These are phyloP conservation scores for Conringia planisiliqua DNA, from an alignment of 345 rosid genomes.

Conservation along the genomic window DNA sequence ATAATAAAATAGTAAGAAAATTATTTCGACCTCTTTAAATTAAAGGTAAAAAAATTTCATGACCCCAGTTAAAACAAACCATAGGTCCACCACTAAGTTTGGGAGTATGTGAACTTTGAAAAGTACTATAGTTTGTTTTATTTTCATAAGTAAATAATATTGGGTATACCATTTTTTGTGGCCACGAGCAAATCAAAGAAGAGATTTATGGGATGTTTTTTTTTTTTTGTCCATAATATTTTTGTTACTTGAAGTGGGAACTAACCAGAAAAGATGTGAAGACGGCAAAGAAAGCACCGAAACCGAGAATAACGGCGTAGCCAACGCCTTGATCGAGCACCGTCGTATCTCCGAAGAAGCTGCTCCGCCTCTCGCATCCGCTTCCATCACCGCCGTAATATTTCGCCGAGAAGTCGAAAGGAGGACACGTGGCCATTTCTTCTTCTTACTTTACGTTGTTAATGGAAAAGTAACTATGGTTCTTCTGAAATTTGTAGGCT, in stretches of 20 bases:
- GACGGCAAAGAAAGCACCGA: constrained; percentile 87
- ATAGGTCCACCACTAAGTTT: too few relatives aligned
- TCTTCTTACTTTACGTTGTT: not conserved
- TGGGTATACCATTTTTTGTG: not conserved
- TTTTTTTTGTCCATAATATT: not conserved
- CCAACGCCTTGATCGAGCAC: constrained; percentile 80
- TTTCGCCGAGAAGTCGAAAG: constrained; percentile 62
- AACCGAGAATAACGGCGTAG: constrained; percentile 80
- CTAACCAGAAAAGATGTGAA: constrained; percentile 84
- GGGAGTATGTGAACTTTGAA: not conserved
- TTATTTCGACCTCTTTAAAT: too few relatives aligned
- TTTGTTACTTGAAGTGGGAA: not conserved
- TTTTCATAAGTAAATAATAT: not conserved
- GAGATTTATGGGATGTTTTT: not conserved
- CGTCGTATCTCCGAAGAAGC: constrained; percentile 67
- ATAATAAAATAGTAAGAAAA: too few relatives aligned
- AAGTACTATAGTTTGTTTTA: not conserved
- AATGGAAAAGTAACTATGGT: not conserved
- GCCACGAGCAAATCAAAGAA: not conserved
- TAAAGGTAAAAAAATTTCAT: too few relatives aligned
- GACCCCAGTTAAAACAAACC: too few relatives aligned
- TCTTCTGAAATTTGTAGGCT: constrained; percentile 17
- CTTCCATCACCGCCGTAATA: constrained; percentile 49
- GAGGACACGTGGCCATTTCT: constrained; percentile 54
- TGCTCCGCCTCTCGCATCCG: constrained; percentile 57